A percentile compares a stretch with the other conserved stretches of the same genome.
Conservation (phyloP, 352 stramenopile genomes). For the Globisporangium canariense region DNA sequence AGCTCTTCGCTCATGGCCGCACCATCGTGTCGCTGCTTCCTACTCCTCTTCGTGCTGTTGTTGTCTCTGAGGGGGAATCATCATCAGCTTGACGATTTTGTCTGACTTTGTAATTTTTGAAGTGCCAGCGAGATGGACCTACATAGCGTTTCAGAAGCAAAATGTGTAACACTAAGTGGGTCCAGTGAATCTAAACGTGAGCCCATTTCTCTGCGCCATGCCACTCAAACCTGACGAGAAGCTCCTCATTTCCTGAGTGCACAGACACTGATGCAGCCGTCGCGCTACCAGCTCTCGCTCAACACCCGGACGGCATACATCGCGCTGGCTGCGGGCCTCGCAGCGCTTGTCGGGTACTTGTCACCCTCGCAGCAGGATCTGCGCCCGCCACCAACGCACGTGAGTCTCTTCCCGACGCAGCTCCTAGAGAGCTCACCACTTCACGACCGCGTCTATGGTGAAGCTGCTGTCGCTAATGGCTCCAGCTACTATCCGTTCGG, state of each 20-base stretch:
- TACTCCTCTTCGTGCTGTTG: not conserved
- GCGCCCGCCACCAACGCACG: constrained; percentile 17
- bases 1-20: not conserved
- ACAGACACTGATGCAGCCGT: not conserved
- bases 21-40: constrained; percentile 1
- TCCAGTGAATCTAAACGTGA: not conserved
- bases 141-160: not conserved
- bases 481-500: constrained; percentile 31
- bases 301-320: constrained; percentile 6
- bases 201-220: not conserved
- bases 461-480: not conserved
- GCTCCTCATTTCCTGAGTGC: not conserved
- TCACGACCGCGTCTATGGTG: constrained; percentile 18
- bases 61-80: not conserved
- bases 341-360: constrained; percentile 22
- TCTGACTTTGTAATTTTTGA: not conserved
- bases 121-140: not conserved
- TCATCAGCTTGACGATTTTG: not conserved
- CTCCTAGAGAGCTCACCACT: constrained; percentile 16
- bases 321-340: constrained; percentile 10
- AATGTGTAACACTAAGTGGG: not conserved
- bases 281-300: constrained; percentile 9
- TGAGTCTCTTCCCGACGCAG: constrained; percentile 25
- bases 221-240: not conserved
- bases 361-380: constrained; percentile 28